Conservation (phyloP, 2,329 filamentous ascomycete genomes). For the Thermothelomyces thermophilus region DNA sequence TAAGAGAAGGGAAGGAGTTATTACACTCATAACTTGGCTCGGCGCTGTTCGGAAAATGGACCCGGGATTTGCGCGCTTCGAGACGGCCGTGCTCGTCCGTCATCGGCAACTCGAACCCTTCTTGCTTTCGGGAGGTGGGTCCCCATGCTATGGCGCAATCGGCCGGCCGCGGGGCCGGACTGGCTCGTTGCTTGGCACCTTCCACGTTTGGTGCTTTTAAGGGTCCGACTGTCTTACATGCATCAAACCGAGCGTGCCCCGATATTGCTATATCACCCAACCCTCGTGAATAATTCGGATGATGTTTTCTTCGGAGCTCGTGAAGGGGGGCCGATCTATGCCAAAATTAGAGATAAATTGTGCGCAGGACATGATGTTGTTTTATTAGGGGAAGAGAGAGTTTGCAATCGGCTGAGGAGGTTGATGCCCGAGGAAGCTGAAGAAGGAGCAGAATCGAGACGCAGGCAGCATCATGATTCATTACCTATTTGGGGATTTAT, state of each 20-base stretch:
- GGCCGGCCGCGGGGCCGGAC: not conserved
- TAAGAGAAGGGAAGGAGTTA: not conserved
- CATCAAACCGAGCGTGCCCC: not conserved
- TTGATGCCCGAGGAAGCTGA: too few relatives aligned
- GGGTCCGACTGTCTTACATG: not conserved
- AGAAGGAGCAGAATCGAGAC: too few relatives aligned
- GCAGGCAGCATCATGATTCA: too few relatives aligned
- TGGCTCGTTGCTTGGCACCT: conserved; percentile 2
- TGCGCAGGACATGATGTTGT: too few relatives aligned
- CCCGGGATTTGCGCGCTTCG: conserved; percentile 3
- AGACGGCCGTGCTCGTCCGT: conserved; percentile 11
- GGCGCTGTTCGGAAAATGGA: not conserved
- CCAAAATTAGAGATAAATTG: too few relatives aligned
- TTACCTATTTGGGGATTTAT: too few relatives aligned
- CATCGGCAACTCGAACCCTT: conserved; percentile 11
- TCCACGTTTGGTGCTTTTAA: not conserved
- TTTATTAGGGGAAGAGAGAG: too few relatives aligned
- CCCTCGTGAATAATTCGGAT: too few relatives aligned
- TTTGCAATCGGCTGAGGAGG: too few relatives aligned
- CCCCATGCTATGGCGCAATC: conserved; percentile 1
- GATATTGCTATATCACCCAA: not conserved
- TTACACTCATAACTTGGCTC: not conserved
- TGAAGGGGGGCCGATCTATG: too few relatives aligned
- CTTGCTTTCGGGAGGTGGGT: not conserved
- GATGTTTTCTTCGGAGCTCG: too few relatives aligned